Base-by-base conservation (phyloP, 2,329 filamentous ascomycete genomes). In the Cordyceps sp. region DNA sequence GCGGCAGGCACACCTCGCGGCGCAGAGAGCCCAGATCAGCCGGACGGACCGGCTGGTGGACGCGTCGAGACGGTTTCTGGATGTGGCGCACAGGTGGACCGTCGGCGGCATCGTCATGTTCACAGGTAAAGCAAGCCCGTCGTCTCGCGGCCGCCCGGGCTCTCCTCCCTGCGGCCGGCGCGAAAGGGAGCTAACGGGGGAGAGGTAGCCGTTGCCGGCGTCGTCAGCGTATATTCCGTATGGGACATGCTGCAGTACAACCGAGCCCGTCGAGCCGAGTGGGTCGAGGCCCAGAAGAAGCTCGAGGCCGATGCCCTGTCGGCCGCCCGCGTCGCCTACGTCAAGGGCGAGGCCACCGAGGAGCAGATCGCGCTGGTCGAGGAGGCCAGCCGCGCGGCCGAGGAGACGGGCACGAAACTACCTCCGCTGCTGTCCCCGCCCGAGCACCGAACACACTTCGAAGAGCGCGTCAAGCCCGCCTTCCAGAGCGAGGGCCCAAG, bases 1-100 rank as follows among this genome's bases (percentile, higher is more conserved):
- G 45, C 65, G 78, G 33, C 73, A 73, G 29, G 73, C 76, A 38
- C 74, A 78, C 49, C 62, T 73, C 36, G 72, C 72, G n/a, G 73
- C 75, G 29, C 69, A 70, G 52, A 62, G 66, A 42, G 68, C 73
- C 16, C 57, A 65, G 45, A 50, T 69, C 29, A 73, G 68, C 39
- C 53, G 48, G 37, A 52, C 67, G 34, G 69, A 74, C 47, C 55
- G 52, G 33, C 33, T 70, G 26, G 53, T 73, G 32, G 58, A 59
- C 36, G 47, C 42, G 21, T 61, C 64, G 34, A 52, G 69, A 39
- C 53, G 58, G 21, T 54, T 68, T 42, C 59, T 73, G 36, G 68
- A 73, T 42, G 60, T 61, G 26, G 66, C 66, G 34, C 69, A 74
- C 46, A 61, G 62, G 39, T 54, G 66, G 34, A 70, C 67, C 3